Conservation (phyloP, 768 basidiomycete species). For the Pleurotus giganteus region DNA sequence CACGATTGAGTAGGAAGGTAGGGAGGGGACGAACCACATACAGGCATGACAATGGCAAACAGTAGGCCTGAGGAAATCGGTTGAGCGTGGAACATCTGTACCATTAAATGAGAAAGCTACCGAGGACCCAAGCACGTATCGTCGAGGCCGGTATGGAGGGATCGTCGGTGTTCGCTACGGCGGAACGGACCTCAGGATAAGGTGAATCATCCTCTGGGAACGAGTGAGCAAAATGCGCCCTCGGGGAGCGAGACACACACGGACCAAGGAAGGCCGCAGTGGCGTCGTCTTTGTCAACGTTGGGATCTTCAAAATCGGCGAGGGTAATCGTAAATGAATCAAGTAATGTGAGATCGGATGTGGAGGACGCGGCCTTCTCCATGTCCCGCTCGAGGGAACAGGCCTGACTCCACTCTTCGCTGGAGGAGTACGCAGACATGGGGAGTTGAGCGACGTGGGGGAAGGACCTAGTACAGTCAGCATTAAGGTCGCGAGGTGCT, state of each 20-base stretch:
- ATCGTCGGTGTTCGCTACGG: slow-evolving; percentile 66
- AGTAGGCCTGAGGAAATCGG: not conserved
- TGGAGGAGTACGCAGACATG: slow-evolving; percentile 11
- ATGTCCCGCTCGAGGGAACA: slow-evolving; percentile 6
- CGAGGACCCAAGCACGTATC: slow-evolving; percentile 50
- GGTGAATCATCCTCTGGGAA: slow-evolving; percentile 64
- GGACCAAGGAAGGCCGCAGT: slow-evolving; percentile 35
- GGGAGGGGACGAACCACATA: slow-evolving; percentile 15
- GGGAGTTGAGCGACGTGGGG: slow-evolving; percentile 8
- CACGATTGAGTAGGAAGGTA: not conserved
- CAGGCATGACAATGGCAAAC: slow-evolving; percentile 54
- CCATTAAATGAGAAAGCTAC: slow-evolving; percentile 25
- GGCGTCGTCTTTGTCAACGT: slow-evolving; percentile 35
- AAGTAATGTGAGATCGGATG: slow-evolving; percentile 6
- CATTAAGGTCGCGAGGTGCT: slow-evolving; percentile 7
- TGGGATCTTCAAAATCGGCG: slow-evolving; percentile 40
- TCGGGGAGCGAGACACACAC: slow-evolving; percentile 14
- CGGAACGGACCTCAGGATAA: slow-evolving; percentile 71
- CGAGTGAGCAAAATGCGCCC: not conserved
- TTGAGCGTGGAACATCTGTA: not conserved
- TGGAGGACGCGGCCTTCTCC: slow-evolving; percentile 6
- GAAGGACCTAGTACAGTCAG: slow-evolving; percentile 5
- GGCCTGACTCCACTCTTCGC: slow-evolving; percentile 10
- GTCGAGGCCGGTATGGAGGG: slow-evolving; percentile 55
- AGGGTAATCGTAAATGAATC: slow-evolving; percentile 7